Base-by-base conservation (phyloP, 23 red algal species). In the Chondrus crispus region DNA sequence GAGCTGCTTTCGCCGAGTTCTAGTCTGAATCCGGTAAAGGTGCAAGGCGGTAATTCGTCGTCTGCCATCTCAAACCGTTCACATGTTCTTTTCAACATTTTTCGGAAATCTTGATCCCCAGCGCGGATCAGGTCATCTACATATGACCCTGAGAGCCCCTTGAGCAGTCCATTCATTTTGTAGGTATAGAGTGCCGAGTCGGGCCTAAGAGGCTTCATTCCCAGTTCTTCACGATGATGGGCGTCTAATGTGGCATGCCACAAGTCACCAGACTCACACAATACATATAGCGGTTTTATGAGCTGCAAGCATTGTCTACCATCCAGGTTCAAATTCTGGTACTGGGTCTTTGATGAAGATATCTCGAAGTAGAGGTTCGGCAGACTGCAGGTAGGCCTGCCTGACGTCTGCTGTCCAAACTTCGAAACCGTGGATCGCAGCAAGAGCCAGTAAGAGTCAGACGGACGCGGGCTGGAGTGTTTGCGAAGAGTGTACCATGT, bases 261-360 rank as follows among this genome's bases (percentile, higher is more conserved):
- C n/a, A 86, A 2, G 20, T 86, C 82, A 2, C 82, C 82, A 47
- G 82, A 86, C 4, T 86, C 82, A 39, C 62, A 86, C 18, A 86
- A 30, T 2, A 38, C 82, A 24, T 86, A 86, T 10, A 86, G 38
- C 2, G 82, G 82, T 48, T 70, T 86, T 2, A 86, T 19, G 2
- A 86, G 38, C 40, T 86, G 82, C 6, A 86, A 33, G 29, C 32
- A 86, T 38, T 86, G 82, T 2, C 38, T 47, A 29, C 54, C 26
- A 2, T 86, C 58, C 82, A 86, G 48, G 66, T 37, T 86, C 12
- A 43, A 86, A 86, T 37, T 86, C 82, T 4, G 33, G 37, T 14
- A 42, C 57, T 4, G 48, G 57, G 16, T 70, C 45, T 16, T 18
- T 86, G 41, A 86, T 86, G 82, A 86, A 86, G 3, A 86, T 41